phyloP scores from a whole-genome alignment of 129 eudicot species.

The Arctium minus region DNA sequence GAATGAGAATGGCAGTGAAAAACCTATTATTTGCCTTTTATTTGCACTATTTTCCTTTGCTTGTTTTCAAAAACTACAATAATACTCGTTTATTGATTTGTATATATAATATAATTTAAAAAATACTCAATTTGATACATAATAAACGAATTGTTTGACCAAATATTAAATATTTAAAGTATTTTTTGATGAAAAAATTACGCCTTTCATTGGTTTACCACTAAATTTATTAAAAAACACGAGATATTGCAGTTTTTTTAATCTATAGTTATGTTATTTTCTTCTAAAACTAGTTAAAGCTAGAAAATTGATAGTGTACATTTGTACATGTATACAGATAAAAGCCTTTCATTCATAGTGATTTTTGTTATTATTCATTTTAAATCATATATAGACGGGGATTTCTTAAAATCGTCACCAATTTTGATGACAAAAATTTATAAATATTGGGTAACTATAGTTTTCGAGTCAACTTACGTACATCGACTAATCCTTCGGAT shows the following conservation, averaged over 20 bases:
- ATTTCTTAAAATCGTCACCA: not conserved
- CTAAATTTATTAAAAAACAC: not conserved
- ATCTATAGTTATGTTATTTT: not conserved
- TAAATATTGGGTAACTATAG: too few relatives aligned
- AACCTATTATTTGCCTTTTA: not conserved
- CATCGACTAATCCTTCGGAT: too few relatives aligned
- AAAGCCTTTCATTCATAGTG: not conserved
- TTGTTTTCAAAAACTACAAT: not conserved
- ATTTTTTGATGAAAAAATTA: not conserved
- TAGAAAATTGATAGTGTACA: too few relatives aligned
- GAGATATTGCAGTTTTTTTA: too few relatives aligned
- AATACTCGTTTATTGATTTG: not conserved
- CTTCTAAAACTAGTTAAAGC: not conserved
- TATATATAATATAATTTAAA: not conserved
- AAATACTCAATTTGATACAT: not conserved
- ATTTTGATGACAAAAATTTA: too few relatives aligned
- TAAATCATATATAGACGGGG: not conserved
- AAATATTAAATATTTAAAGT: not conserved
- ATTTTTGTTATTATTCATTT: not conserved
- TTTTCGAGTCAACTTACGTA: too few relatives aligned
- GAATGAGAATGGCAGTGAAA: conserved; percentile 2
- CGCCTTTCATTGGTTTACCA: not conserved
- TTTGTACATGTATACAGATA: not conserved
- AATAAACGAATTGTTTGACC: not conserved
- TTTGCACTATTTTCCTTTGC: not conserved